Evolutionary conservation across 306 rosid genomes (phyloP).

Genomic region (Astragalus membranaceus): DNA sequence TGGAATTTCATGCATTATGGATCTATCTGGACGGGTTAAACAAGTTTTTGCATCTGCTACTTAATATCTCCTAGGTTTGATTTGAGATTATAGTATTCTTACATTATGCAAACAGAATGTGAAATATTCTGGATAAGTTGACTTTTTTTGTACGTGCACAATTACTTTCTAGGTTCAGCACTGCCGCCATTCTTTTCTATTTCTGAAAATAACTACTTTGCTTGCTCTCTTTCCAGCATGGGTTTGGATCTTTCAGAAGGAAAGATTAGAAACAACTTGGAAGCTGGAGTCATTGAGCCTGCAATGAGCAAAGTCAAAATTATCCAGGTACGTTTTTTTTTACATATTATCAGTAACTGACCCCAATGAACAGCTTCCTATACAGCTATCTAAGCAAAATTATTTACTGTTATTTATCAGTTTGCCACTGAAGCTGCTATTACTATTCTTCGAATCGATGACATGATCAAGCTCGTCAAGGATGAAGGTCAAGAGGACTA

Average conservation of each 20-base stretch:
- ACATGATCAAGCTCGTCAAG: slow-evolving; percentile 90
- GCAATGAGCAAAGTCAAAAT: slow-evolving; percentile 99
- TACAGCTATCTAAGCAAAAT: not conserved
- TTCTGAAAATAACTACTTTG: not conserved
- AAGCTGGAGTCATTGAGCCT: slow-evolving; percentile 99
- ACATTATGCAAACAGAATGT: not conserved
- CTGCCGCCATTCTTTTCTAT: not conserved
- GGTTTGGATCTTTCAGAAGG: slow-evolving; percentile 90
- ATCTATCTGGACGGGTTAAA: not conserved
- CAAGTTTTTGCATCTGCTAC: not conserved
- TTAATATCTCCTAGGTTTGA: not conserved
- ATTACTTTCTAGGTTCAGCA: not conserved
- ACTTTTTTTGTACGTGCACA: not conserved
- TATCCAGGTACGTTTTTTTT: slow-evolving; percentile 55
- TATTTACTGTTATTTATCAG: slow-evolving; percentile 26
- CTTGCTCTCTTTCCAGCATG: slow-evolving; percentile 47
- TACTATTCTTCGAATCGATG: slow-evolving; percentile 95
- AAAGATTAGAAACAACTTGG: slow-evolving; percentile 72
- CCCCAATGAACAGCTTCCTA: not conserved
- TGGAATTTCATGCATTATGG: not conserved
- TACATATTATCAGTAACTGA: not conserved
- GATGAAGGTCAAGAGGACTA: slow-evolving; percentile 70
- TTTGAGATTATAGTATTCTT: not conserved
- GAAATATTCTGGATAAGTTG: not conserved
- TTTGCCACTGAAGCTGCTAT: slow-evolving; percentile 98